phyloP scores from a whole-genome alignment of 805 yeast genomes.

The Hanseniaspora vineae region DNA sequence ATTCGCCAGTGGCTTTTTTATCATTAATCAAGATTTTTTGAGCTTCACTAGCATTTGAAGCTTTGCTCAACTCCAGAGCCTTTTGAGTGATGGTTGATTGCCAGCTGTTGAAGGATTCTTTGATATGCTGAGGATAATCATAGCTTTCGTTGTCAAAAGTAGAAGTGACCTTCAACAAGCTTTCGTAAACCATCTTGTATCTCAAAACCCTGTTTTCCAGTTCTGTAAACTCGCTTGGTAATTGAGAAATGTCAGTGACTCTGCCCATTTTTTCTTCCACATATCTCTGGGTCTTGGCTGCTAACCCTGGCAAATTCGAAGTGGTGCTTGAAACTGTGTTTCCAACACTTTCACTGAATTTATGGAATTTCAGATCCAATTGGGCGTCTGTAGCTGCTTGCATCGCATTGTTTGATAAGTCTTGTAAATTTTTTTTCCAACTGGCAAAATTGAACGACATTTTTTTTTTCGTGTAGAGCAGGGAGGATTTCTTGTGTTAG shows the following conservation, averaged over 20 bases:
- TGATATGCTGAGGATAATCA: constrained; percentile 66
- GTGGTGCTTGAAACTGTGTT: constrained; percentile 30
- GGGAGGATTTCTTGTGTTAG: background rate
- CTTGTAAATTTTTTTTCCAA: constrained; percentile 20
- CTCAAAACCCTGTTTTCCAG: constrained; percentile 65
- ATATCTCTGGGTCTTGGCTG: constrained; percentile 67
- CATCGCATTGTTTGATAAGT: constrained; percentile 18
- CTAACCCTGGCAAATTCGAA: constrained; percentile 53
- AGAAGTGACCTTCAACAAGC: constrained; percentile 38
- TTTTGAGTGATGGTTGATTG: constrained; percentile 53
- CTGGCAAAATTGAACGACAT: constrained; percentile 23
- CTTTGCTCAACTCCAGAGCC: constrained; percentile 55
- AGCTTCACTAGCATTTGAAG: constrained; percentile 69
- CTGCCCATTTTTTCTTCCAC: constrained; percentile 72
- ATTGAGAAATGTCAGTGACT: constrained; percentile 70
- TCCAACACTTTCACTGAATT: constrained; percentile 11
- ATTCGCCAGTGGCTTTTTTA: constrained; percentile 5
- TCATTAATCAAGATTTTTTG: constrained; percentile 49
- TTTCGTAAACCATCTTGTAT: constrained; percentile 52
- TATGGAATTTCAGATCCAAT: constrained; percentile 9
- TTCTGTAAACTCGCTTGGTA: constrained; percentile 70
- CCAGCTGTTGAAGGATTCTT: constrained; percentile 63
- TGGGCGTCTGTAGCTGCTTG: constrained; percentile 13
- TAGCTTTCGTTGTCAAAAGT: constrained; percentile 64
- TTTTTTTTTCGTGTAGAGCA: background rate